phyloP scores from a whole-genome alignment of 345 rosid species.

The Heritiera littoralis region DNA sequence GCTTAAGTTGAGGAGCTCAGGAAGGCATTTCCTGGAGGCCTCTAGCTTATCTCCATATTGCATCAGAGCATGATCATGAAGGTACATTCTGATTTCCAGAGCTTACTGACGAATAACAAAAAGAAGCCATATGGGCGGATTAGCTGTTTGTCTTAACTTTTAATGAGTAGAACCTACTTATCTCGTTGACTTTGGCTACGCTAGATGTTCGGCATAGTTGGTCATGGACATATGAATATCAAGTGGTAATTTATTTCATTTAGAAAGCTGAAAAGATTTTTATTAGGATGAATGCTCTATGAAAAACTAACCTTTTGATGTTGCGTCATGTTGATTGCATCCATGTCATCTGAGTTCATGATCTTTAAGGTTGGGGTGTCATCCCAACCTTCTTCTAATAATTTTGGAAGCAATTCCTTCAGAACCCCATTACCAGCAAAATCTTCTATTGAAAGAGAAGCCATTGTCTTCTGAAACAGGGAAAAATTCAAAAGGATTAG shows the following conservation, averaged over 20 bases:
- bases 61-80: slow-evolving; percentile 65
- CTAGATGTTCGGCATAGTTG: not conserved
- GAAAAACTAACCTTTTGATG: slow-evolving; percentile 47
- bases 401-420: slow-evolving; percentile 49
- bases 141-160: not conserved
- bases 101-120: slow-evolving; percentile 43
- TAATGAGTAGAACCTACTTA: not conserved
- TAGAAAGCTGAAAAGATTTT: slow-evolving; percentile 7
- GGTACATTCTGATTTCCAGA: slow-evolving; percentile 60
- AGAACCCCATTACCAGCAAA: slow-evolving; percentile 59
- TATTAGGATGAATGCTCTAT: not conserved
- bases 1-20: slow-evolving; percentile 50
- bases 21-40: slow-evolving; percentile 49
- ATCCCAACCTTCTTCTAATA: slow-evolving; percentile 75
- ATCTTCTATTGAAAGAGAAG: slow-evolving; percentile 61
- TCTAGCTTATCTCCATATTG: slow-evolving; percentile 58
- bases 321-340: slow-evolving; percentile 51
- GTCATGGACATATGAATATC: not conserved
- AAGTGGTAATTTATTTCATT: not conserved
- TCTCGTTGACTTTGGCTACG: not conserved
- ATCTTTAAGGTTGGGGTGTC: slow-evolving; percentile 71
- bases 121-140: not conserved
- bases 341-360: slow-evolving; percentile 62
- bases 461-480: slow-evolving; percentile 37
- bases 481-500: slow-evolving; percentile 7